A percentile compares a stretch with the other conserved stretches of the same genome.
Evolutionary conservation across 805 yeast genomes (phyloP).

Genomic region (Candida morakotiae): DNA sequence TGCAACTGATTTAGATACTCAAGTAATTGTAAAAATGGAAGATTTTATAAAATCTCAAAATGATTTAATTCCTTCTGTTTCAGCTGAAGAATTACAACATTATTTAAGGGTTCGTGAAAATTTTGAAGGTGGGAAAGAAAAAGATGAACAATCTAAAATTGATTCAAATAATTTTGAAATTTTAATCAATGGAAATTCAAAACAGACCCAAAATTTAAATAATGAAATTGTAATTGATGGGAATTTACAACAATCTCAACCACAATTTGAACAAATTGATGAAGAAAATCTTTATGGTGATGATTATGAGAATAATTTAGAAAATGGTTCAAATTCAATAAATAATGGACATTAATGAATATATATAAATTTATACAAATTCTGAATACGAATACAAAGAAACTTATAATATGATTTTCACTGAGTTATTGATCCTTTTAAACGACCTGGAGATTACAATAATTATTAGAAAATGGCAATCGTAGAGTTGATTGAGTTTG

Average conservation of each 20-base stretch:
- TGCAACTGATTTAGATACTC: conserved; percentile 62
- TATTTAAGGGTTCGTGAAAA: conserved; percentile 73
- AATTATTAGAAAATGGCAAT: too few species aligned
- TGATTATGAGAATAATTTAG: too few species aligned
- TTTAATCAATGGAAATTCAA: not conserved
- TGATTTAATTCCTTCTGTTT: conserved; percentile 79
- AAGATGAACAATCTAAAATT: conserved; percentile 10
- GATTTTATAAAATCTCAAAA: conserved; percentile 77
- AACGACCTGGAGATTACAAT: too few species aligned
- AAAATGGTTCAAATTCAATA: too few species aligned
- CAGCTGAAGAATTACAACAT: conserved; percentile 80
- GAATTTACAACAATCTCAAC: not conserved
- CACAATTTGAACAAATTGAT: not conserved
- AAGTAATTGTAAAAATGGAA: conserved; percentile 61
- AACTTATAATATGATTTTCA: too few species aligned
- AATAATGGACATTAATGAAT: not conserved
- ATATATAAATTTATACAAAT: too few species aligned
- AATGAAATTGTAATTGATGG: not conserved
- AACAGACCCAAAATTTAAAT: too few species aligned
- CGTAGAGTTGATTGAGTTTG: too few species aligned
- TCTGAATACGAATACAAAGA: too few species aligned
- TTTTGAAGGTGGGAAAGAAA: conserved; percentile 67
- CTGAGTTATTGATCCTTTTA: too few species aligned
- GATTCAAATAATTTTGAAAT: not conserved
- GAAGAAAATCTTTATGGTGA: not conserved